Percentiles rank a stretch among this genome's conserved stretches.
phyloP scores from a whole-genome alignment of 441 rosid genomes.

The Sinapis alba region DNA sequence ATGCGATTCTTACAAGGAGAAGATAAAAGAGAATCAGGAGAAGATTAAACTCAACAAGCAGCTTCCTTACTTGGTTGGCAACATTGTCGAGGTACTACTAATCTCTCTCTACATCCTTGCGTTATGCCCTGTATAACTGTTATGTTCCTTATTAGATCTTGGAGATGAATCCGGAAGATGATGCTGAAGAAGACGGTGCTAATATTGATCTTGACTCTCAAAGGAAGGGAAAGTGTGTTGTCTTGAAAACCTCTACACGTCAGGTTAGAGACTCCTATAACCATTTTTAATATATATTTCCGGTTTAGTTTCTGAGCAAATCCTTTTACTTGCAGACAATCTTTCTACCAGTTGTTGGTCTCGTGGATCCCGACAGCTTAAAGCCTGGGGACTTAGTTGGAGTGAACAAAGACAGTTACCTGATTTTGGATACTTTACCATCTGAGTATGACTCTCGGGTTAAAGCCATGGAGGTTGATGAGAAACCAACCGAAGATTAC shows the following conservation, averaged over 20 bases:
- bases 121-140: neutral
- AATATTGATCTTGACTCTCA: conserved; percentile 98
- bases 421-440: conserved; percentile 91
- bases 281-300: no score
- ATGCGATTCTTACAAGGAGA: conserved; percentile 84
- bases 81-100: conserved; percentile 81
- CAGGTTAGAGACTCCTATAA: conserved; percentile 57
- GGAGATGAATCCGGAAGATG: conserved; percentile 99
- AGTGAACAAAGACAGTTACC: conserved; percentile 93
- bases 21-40: conserved; percentile 95
- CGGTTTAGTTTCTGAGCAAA: no score
- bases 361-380: conserved; percentile 90
- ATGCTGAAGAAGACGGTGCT: conserved; percentile 99
- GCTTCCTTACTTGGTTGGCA: conserved; percentile 94
- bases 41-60: no score
- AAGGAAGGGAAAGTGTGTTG: conserved; percentile 97
- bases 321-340: conserved; percentile 59
- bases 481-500: conserved; percentile 96
- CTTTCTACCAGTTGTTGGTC: conserved; percentile 94
- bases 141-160: conserved; percentile 55
- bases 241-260: conserved; percentile 92
- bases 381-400: conserved; percentile 99
- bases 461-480: conserved; percentile 99
- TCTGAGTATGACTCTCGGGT: conserved; percentile 96
- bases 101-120: neutral